Base-by-base conservation (phyloP, 2,329 filamentous ascomycete genomes). In the Microcyclosporella mali region DNA sequence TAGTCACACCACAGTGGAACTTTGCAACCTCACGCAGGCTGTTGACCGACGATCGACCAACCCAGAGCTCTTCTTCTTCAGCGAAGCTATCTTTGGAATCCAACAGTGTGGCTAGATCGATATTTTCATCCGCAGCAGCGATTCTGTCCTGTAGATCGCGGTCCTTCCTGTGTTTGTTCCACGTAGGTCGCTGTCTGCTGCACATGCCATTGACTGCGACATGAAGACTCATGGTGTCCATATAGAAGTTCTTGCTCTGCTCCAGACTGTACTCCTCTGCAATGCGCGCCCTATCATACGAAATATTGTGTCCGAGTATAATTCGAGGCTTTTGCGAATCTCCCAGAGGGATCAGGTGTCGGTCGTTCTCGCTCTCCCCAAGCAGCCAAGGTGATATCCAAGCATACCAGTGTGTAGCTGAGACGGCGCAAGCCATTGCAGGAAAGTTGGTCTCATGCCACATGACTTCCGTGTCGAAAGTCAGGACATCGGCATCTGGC, bases 201-300 rank as follows among this genome's bases (percentile, higher is more conserved):
- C 92, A 98, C 92, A 98, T 98, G 49, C 92, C 92, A 61, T 98
- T 98, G 17, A 95, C 90, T 2, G 94, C 94, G 6, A 95, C 90
- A 62, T 98, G 92, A 15, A 98, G 71, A 1, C 90, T 97, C 92
- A 98, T 98, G 21, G 92, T 98, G 63, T 98, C 92, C 39, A 98
- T 68, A 61, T 95, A 98, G 33, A 79, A 84, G 55, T 88, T 97
- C 30, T 81, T 79, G 1, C 87, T 84, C 63, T 95, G 90, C 41
- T 79, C 72, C 31, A 97, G 66, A 57, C 82, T 77, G 62, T 98
- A 98, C 63, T 98, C 92, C 62, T 98, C 92, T 15, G 82, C 67
- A 41, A 95, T 79, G 28, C 94, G 78, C 12, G 90, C 90, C 17
- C 92, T 78, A 61, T 98, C 92, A 62, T 94, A 98, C 15, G 92